A percentile compares a stretch with the other conserved stretches of the same genome.
These are phyloP conservation scores for Chaetomium strumarium DNA, from an alignment of 2,329 filamentous ascomycete genomes.

Conservation along the genomic window DNA sequence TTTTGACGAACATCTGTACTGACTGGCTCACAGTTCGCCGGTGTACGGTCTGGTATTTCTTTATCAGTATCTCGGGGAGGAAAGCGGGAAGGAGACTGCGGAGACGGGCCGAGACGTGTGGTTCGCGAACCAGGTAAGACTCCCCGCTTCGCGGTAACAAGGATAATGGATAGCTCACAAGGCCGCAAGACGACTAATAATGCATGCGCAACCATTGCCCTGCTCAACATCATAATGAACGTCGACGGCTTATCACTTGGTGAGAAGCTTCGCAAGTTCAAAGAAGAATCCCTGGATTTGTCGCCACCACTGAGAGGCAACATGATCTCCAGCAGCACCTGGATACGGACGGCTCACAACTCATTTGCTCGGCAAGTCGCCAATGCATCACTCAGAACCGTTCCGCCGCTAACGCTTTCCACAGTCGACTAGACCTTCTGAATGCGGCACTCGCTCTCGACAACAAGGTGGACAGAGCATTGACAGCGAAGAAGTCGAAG, in stretches of 20 bases:
- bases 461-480: constrained; percentile 44
- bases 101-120: constrained; percentile 60
- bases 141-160: background rate
- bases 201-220: constrained; percentile 84
- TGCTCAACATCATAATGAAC: constrained; percentile 94
- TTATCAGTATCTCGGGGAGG: constrained; percentile 61
- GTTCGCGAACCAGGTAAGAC: constrained; percentile 82
- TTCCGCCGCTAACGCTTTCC: constrained; percentile 3
- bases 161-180: background rate
- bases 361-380: constrained; percentile 64
- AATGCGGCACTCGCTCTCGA: constrained; percentile 62
- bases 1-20: background rate
- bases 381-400: background rate
- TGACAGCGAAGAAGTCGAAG: background rate
- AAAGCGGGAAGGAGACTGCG: constrained; percentile 44
- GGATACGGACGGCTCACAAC: constrained; percentile 79
- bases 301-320: constrained; percentile 70
- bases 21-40: constrained; percentile 48
- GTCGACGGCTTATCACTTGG: constrained; percentile 61
- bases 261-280: constrained; percentile 64
- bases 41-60: constrained; percentile 86
- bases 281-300: constrained; percentile 61
- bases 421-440: constrained; percentile 67
- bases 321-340: constrained; percentile 65
- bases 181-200: constrained; percentile 64